Base-by-base conservation (phyloP, 2,329 filamentous ascomycete species). In the Aspergillus sp. region DNA sequence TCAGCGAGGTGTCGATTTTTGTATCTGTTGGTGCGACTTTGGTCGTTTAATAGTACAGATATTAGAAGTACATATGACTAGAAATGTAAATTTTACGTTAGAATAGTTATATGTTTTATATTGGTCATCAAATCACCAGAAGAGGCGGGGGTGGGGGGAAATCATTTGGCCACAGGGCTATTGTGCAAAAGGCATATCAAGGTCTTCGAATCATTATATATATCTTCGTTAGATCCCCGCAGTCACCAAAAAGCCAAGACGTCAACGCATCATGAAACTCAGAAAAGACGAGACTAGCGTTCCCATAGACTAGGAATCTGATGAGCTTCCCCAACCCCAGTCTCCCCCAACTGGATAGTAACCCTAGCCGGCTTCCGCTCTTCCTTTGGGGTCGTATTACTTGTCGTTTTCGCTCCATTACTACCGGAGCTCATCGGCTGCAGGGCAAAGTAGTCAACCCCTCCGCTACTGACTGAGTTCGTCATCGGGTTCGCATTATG, bases 371-470 rank as follows among this genome's bases (percentile, higher is more conserved):
- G 39, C 15, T 54, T 57, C 9, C 55, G 38, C 30, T 57, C 55
- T 18, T 57, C 55, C 17, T 50, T 50, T 22, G 55, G 50, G 3
- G 55, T 54, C 30, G 55, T 49, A 22, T 57, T 53, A 30, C 50
- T 45, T 4, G 55, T 57, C 17, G 55, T 57, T 22, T 26, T 39
- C 12, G 42, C 54, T 34, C 54, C 54, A 32, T 18, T 48, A 17
- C 49, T 36, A 43, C 17, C 24, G 7, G 50, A 11, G 17, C 18
- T 34, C 38, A 47, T 24, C 5, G 55, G 43, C 34, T 49, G 49
- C 17, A 57, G 13, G 9, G 49, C 49, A 43, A 57, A 57, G 43
- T 57, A 57, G 13, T 42, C 43, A 7, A 15, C 44, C 3, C 5
- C 18, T 8, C 52, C 39, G n/a, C 41, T 41, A 36, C 9, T 26